These are phyloP conservation scores for Plantago coronopus DNA, from an alignment of 305 asterid genomes.

Conservation along the genomic window DNA sequence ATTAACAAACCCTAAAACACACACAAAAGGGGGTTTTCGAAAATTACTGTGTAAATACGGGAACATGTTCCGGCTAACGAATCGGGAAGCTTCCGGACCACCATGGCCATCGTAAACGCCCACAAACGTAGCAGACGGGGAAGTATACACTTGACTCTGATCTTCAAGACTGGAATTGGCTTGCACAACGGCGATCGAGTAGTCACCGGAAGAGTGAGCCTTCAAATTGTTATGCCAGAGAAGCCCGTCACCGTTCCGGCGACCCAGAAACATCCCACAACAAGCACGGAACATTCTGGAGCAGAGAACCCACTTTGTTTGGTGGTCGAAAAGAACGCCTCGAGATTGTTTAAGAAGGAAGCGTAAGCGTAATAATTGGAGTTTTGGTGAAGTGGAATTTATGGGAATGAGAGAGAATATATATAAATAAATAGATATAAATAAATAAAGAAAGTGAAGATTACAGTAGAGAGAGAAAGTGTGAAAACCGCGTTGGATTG, in stretches of 20 bases:
- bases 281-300: conserved; percentile 61
- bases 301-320: neutral
- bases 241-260: conserved; percentile 61
- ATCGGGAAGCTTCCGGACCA: conserved; percentile 94
- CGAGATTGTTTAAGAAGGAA: neutral
- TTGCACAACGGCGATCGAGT: conserved; percentile 92
- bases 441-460: no score
- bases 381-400: neutral
- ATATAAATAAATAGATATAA: no score
- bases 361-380: neutral
- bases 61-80: conserved; percentile 72
- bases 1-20: neutral
- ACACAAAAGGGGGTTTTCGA: neutral
- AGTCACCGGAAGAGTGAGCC: conserved; percentile 83
- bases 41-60: conserved; percentile 65
- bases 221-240: conserved; percentile 82
- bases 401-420: no score
- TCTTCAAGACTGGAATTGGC: conserved; percentile 88
- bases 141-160: conserved; percentile 80
- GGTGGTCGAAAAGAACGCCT: neutral
- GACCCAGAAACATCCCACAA: conserved; percentile 54
- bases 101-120: conserved; percentile 99
- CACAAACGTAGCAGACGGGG: conserved; percentile 82
- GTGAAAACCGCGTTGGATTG: conserved; percentile 5
- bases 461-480: no score